A percentile compares a stretch with the other conserved stretches of the same genome.
Conservation (phyloP, 768 basidiomycete species). For the Suillus paluster region DNA sequence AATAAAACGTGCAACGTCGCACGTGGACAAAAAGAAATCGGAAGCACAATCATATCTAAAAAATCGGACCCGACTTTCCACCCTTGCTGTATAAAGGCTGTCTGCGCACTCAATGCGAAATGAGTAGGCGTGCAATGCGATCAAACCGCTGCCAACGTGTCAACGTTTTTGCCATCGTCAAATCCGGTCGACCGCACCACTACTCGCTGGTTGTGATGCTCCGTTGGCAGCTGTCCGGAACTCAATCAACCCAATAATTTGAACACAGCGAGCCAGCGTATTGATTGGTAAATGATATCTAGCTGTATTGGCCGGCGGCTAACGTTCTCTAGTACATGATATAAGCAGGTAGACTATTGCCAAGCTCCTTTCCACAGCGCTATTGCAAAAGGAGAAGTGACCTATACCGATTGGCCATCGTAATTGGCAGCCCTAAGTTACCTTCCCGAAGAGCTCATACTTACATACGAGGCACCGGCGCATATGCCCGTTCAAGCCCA, state of each 20-base stretch:
- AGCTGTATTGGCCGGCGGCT: background rate
- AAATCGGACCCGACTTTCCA: slow-evolving; percentile 3
- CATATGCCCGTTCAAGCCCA: background rate
- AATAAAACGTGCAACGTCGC: background rate
- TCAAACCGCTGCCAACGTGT: slow-evolving; percentile 8
- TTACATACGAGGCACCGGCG: slow-evolving; percentile 17
- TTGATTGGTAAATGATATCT: background rate
- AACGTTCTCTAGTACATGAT: too few species aligned
- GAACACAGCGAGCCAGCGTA: background rate
- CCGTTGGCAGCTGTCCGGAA: background rate
- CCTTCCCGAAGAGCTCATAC: slow-evolving; percentile 9
- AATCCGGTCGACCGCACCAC: background rate
- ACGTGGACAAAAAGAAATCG: background rate
- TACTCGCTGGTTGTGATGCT: background rate
- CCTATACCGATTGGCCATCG: slow-evolving; percentile 1
- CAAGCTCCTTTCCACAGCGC: background rate
- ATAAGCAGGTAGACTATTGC: background rate
- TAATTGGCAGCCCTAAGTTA: background rate
- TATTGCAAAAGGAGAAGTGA: background rate
- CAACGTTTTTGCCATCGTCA: background rate
- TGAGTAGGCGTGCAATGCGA: background rate
- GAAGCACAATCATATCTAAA: background rate
- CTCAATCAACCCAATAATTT: background rate
- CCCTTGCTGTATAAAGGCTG: background rate
- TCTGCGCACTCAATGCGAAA: background rate